These are phyloP conservation scores for Thermothelomyces thermophilus DNA, from an alignment of 2,329 filamentous ascomycete genomes.

Conservation along the genomic window DNA sequence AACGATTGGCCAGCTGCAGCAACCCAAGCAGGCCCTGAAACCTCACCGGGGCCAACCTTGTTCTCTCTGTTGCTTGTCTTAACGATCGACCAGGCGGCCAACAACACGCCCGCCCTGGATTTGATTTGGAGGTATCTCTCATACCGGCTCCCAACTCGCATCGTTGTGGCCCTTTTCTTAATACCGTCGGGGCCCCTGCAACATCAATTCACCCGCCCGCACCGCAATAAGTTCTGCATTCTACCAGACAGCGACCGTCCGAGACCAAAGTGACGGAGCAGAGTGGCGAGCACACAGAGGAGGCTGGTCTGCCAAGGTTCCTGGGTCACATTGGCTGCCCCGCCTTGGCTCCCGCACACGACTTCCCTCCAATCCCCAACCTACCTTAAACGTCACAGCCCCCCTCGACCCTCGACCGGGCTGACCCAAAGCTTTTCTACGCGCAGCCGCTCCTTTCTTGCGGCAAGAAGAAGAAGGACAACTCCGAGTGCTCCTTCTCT, in stretches of 20 bases:
- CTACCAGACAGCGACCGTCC: background rate
- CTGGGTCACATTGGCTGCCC: slow-evolving; percentile 22
- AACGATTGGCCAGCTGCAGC: slow-evolving; percentile 23
- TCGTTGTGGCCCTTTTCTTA: slow-evolving; percentile 6
- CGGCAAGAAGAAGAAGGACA: background rate
- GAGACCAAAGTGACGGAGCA: background rate
- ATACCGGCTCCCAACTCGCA: slow-evolving; percentile 3
- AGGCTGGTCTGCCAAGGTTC: slow-evolving; percentile 20
- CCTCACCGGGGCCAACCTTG: slow-evolving; percentile 11
- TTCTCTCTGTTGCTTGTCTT: slow-evolving; percentile 1
- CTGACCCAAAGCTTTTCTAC: slow-evolving; percentile 10
- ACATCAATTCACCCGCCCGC: background rate
- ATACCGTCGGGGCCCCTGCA: slow-evolving; percentile 12
- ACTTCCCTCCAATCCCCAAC: slow-evolving; percentile 12
- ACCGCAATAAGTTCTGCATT: background rate
- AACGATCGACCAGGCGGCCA: slow-evolving; percentile 9
- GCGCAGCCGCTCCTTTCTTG: slow-evolving; percentile 6
- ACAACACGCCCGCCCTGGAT: slow-evolving; percentile 10
- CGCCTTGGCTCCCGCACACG: slow-evolving; percentile 19
- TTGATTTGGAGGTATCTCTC: too few relatives aligned
- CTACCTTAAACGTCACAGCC: slow-evolving; percentile 22
- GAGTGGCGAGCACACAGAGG: slow-evolving; percentile 2
- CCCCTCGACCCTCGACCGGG: slow-evolving; percentile 13
- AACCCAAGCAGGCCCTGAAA: slow-evolving; percentile 24
- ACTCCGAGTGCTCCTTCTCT: too few relatives aligned